A percentile compares a stretch with the other conserved stretches of the same genome.
These are phyloP conservation scores for Jatropha multifida DNA, from an alignment of 441 rosid genomes.

Conservation along the genomic window DNA sequence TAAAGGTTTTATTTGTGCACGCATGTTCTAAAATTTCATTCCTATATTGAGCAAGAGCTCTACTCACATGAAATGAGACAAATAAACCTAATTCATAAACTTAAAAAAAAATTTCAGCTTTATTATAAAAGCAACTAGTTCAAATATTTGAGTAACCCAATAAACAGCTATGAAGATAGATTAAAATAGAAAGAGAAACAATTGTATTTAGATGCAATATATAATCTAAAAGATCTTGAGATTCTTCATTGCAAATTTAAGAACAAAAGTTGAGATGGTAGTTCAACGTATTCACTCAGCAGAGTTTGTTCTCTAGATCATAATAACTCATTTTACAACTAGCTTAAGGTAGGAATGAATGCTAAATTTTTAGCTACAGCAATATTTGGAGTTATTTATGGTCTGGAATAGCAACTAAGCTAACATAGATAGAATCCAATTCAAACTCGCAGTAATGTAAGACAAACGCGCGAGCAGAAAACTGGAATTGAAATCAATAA, in stretches of 20 bases:
- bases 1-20: no score
- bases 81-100: background rate
- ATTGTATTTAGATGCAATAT: background rate
- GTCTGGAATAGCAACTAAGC: background rate
- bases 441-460: background rate
- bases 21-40: no score
- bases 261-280: background rate
- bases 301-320: background rate
- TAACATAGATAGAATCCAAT: background rate
- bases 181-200: slow-evolving; percentile 1
- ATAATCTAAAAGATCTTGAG: background rate
- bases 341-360: background rate
- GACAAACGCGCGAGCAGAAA: background rate
- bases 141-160: no score
- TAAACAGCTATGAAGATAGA: slow-evolving; percentile 1
- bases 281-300: background rate
- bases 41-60: no score
- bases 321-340: slow-evolving; percentile 2
- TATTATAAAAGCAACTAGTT: no score
- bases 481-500: background rate
- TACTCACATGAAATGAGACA: no score
- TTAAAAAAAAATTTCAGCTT: background rate
- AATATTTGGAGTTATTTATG: background rate
- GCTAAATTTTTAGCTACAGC: background rate
- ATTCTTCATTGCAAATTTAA: background rate